These are phyloP conservation scores for Crithidia acanthocephali DNA, from an alignment of 208 protist species.

Conservation along the genomic window DNA sequence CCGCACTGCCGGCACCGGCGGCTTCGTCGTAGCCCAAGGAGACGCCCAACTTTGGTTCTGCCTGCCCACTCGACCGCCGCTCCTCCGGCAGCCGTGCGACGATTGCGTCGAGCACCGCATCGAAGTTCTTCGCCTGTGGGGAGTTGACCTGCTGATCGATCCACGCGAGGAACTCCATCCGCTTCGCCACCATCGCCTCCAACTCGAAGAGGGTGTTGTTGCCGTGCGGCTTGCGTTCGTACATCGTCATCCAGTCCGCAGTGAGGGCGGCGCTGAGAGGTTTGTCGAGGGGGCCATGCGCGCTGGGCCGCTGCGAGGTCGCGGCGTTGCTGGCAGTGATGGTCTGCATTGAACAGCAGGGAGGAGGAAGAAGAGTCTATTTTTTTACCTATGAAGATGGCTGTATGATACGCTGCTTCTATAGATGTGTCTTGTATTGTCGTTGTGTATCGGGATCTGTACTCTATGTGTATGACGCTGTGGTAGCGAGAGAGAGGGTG, in stretches of 20 bases:
- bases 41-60: conserved; percentile 21
- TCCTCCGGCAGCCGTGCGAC: conserved; percentile 68
- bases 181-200: conserved; percentile 85
- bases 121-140: conserved; percentile 56
- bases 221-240: conserved; percentile 59
- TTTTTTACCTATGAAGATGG: not conserved
- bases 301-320: conserved; percentile 18
- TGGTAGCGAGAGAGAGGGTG: too few species aligned
- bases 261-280: conserved; percentile 5
- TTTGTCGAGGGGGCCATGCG: conserved; percentile 4
- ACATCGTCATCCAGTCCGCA: conserved; percentile 79
- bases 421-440: too few species aligned
- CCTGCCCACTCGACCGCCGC: conserved; percentile 39
- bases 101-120: conserved; percentile 69
- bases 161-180: conserved; percentile 89
- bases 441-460: too few species aligned
- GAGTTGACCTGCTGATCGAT: conserved; percentile 84
- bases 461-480: too few species aligned
- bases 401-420: not conserved
- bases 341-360: conserved; percentile 31
- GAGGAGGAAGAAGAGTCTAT: not conserved
- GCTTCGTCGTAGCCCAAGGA: conserved; percentile 35
- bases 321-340: conserved; percentile 23
- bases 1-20: not conserved
- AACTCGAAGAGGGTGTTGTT: conserved; percentile 83